These are phyloP conservation scores for Dictyostelium capitatum DNA, from an alignment of 78 protist genomes.

Conservation along the genomic window DNA sequence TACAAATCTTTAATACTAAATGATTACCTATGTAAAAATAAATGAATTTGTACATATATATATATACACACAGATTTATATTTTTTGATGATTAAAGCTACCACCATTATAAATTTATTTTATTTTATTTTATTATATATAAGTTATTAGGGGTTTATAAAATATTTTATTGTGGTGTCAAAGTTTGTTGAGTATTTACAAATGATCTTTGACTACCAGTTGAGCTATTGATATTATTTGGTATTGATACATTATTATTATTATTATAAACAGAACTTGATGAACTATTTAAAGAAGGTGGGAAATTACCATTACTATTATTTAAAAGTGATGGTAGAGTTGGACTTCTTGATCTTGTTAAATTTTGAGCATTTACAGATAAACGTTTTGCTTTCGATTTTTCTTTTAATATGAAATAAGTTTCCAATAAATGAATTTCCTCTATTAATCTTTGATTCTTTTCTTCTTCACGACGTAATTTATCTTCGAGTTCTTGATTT, in stretches of 20 bases:
- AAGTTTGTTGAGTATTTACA: no score
- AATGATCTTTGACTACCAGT: no score
- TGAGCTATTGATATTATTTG: no score
- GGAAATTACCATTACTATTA: background rate
- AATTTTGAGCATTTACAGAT: background rate
- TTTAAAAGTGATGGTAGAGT: constrained; percentile 29
- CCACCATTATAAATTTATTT: no score
- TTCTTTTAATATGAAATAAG: constrained; percentile 40
- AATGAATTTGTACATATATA: background rate
- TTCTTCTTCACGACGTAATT: constrained; percentile 57
- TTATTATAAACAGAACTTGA: constrained; percentile 1
- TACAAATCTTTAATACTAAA: no score
- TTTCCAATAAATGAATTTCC: constrained; percentile 62
- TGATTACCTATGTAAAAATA: no score
- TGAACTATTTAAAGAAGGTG: background rate
- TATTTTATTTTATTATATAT: no score
- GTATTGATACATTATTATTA: background rate
- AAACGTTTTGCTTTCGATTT: constrained; percentile 36
- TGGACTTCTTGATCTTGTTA: constrained; percentile 45
- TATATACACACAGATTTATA: background rate
- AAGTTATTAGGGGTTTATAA: no score
- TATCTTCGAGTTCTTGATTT: constrained; percentile 35
- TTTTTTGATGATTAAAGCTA: no score
- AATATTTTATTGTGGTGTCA: no score
- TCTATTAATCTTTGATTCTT: constrained; percentile 69